Evolutionary conservation across 768 basidiomycete species (phyloP).

Genomic region (Podaxis sp.): DNA sequence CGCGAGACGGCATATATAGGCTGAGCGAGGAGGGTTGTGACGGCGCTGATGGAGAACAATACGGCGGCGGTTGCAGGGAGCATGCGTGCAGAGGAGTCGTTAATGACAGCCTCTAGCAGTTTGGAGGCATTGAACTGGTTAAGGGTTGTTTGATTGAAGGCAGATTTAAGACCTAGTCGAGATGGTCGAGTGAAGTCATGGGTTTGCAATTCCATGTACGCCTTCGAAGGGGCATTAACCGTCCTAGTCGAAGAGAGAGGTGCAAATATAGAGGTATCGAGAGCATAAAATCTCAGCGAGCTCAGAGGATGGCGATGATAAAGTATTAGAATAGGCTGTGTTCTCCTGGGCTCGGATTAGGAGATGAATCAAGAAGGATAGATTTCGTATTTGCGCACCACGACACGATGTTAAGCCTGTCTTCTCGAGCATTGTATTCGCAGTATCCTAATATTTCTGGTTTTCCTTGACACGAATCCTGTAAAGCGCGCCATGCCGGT

Average conservation of each 20-base stretch:
- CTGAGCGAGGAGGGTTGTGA: conserved; percentile 2
- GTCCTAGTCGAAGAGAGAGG: conserved; percentile 5
- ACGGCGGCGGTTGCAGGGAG: conserved; percentile 6
- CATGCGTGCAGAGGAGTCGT: conserved; percentile 2
- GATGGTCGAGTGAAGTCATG: conserved; percentile 9
- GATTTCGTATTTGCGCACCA: conserved; percentile 17
- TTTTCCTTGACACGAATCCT: conserved; percentile 23
- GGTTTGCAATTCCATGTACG: neutral
- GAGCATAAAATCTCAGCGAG: conserved; percentile 62
- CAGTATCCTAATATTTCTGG: conserved; percentile 32
- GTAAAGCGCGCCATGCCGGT: conserved; percentile 22
- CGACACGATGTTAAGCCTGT: conserved; percentile 12
- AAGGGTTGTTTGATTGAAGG: neutral
- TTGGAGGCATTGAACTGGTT: conserved; percentile 10
- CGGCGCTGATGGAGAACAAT: conserved; percentile 7
- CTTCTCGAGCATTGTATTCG: conserved; percentile 15
- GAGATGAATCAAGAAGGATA: neutral
- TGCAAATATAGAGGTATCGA: conserved; percentile 31
- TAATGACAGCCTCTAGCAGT: neutral
- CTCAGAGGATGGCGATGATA: conserved; percentile 50
- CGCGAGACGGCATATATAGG: conserved; percentile 3
- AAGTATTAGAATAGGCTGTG: conserved; percentile 31
- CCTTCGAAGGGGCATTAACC: neutral
- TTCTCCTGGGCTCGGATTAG: conserved; percentile 4
- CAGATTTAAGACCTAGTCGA: neutral